Conservation (phyloP, 306 rosid genomes). For the Bauhinia variegata region DNA sequence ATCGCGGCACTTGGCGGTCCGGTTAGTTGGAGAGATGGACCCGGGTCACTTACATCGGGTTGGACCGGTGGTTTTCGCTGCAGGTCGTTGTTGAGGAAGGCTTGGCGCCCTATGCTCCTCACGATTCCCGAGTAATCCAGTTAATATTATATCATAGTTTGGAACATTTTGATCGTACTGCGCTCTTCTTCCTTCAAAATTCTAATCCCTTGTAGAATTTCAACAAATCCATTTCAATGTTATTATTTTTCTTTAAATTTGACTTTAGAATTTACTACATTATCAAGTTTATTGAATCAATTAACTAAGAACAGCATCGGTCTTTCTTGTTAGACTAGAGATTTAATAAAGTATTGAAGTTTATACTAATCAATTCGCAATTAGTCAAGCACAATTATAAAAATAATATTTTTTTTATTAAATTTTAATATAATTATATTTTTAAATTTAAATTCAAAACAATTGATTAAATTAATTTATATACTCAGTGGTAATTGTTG, state of each 20-base stretch:
- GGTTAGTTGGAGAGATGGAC: slow-evolving; percentile 31
- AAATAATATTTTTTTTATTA: too few species aligned
- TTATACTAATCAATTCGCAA: too few species aligned
- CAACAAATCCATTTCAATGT: not conserved
- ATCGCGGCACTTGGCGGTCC: slow-evolving; percentile 36
- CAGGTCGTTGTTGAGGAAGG: slow-evolving; percentile 63
- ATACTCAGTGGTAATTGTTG: too few species aligned
- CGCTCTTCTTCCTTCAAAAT: too few species aligned
- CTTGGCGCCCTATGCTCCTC: slow-evolving; percentile 83
- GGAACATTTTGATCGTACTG: not conserved
- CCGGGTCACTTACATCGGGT: slow-evolving; percentile 59
- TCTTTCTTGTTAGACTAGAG: too few species aligned
- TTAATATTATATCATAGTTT: not conserved
- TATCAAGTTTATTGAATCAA: not conserved
- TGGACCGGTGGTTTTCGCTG: slow-evolving; percentile 67
- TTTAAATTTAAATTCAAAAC: too few species aligned
- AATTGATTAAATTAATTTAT: too few species aligned
- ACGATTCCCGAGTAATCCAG: slow-evolving; percentile 61
- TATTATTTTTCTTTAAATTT: not conserved
- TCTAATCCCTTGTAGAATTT: not conserved
- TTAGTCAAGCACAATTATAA: too few species aligned
- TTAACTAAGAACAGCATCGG: not conserved
- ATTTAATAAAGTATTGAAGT: too few species aligned
- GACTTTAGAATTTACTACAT: not conserved
- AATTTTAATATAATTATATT: too few species aligned